phyloP scores from a whole-genome alignment of 345 rosid genomes.

The Anastatica hierochuntica region DNA sequence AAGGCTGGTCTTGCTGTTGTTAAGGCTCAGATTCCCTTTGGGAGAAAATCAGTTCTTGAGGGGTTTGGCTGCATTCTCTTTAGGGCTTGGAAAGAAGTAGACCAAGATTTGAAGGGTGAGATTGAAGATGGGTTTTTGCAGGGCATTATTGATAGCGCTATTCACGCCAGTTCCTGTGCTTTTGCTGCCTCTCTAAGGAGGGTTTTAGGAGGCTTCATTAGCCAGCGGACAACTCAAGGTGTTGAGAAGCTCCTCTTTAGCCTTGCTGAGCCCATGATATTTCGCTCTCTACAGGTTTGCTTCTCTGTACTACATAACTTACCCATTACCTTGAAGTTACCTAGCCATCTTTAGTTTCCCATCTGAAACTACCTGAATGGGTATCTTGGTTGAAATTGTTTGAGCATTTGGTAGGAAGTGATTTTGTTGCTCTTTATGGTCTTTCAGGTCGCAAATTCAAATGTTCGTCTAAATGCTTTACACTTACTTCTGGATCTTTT shows the following conservation, averaged over 20 bases:
- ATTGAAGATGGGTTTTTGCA: slow-evolving; percentile 67
- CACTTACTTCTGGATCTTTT: slow-evolving; percentile 80
- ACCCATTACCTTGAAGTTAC: neutral
- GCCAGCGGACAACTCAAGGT: slow-evolving; percentile 58
- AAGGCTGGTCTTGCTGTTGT: slow-evolving; percentile 78
- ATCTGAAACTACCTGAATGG: too few relatives aligned
- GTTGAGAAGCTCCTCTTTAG: slow-evolving; percentile 79
- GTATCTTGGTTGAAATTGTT: neutral
- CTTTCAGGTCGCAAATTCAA: slow-evolving; percentile 87
- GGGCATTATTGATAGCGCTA: slow-evolving; percentile 62
- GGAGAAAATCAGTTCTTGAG: slow-evolving; percentile 79
- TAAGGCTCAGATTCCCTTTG: slow-evolving; percentile 73
- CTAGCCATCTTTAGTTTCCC: neutral
- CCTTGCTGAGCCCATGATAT: slow-evolving; percentile 79
- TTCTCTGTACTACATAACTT: neutral
- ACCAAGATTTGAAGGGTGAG: slow-evolving; percentile 49
- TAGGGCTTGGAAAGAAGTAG: slow-evolving; percentile 70
- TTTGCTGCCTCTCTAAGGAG: slow-evolving; percentile 69
- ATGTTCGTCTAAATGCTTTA: slow-evolving; percentile 83
- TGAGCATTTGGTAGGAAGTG: neutral
- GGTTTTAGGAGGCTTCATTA: slow-evolving; percentile 68
- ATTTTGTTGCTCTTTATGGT: slow-evolving; percentile 6
- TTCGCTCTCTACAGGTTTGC: slow-evolving; percentile 77
- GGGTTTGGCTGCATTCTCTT: slow-evolving; percentile 75
- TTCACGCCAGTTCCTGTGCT: slow-evolving; percentile 39